Evolutionary conservation across 2,329 filamentous ascomycete species (phyloP).

Genomic region (Fusarium mundagurra): DNA sequence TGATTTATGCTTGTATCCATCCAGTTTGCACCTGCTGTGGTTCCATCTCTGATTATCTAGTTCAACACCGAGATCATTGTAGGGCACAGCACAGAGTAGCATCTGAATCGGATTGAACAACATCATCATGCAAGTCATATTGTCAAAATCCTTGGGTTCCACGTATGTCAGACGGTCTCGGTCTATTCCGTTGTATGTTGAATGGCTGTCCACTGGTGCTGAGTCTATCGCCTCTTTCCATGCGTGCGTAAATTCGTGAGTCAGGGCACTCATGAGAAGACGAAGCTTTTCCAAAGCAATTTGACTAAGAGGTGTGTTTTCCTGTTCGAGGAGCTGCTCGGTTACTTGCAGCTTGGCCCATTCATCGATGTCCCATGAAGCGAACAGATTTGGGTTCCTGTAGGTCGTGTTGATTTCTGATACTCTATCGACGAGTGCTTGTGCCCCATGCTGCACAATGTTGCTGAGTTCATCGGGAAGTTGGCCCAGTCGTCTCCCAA

Average conservation of each 20-base stretch:
- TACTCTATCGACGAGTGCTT: slow-evolving; percentile 61
- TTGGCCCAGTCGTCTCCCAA: slow-evolving; percentile 58
- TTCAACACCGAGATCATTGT: slow-evolving; percentile 38
- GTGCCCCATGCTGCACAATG: slow-evolving; percentile 67
- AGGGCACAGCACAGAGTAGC: slow-evolving; percentile 51
- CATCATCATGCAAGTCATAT: slow-evolving; percentile 6
- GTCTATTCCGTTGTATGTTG: slow-evolving; percentile 40
- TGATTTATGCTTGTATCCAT: not conserved
- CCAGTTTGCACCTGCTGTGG: not conserved
- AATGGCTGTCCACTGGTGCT: not conserved
- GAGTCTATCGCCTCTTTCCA: slow-evolving; percentile 18
- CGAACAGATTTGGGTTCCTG: slow-evolving; percentile 44
- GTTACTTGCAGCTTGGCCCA: slow-evolving; percentile 47
- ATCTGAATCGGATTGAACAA: slow-evolving; percentile 29
- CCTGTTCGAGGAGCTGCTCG: slow-evolving; percentile 39
- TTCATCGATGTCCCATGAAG: slow-evolving; percentile 41
- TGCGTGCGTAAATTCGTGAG: slow-evolving; percentile 19
- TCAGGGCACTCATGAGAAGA: slow-evolving; percentile 37
- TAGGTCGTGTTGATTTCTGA: slow-evolving; percentile 43
- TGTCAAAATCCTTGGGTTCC: slow-evolving; percentile 42
- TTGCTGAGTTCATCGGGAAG: slow-evolving; percentile 66
- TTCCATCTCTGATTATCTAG: slow-evolving; percentile 26
- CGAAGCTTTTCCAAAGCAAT: slow-evolving; percentile 31
- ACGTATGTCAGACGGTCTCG: slow-evolving; percentile 52
- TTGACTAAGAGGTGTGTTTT: not conserved